Percentiles rank a stretch among this genome's conserved stretches.
Evolutionary conservation across 768 basidiomycete species (phyloP).

Genomic region (Leucocoprinus birnbaumii): DNA sequence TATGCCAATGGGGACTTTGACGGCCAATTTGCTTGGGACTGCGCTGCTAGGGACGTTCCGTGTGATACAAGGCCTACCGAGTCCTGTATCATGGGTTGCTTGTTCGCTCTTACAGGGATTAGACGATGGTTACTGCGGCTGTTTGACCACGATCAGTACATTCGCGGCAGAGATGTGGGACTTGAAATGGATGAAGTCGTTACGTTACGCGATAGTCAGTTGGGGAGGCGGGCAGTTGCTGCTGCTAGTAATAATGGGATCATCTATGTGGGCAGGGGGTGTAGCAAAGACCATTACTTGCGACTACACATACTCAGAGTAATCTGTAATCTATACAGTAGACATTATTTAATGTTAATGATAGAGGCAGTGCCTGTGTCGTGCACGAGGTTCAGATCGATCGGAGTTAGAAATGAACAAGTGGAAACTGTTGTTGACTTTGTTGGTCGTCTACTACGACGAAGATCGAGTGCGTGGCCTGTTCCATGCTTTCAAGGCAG

Average conservation of each 20-base stretch:
- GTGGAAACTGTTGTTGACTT: constrained; percentile 4
- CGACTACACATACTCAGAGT: constrained; percentile 29
- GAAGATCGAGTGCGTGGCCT: constrained; percentile 16
- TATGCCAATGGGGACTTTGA: constrained; percentile 78
- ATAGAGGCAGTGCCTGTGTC: not conserved
- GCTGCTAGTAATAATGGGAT: constrained; percentile 70
- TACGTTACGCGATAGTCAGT: constrained; percentile 67
- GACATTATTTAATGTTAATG: constrained; percentile 5
- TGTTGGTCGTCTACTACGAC: not conserved
- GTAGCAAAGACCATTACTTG: constrained; percentile 47
- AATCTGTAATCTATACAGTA: no score
- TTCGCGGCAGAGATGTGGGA: constrained; percentile 79
- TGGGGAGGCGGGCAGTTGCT: constrained; percentile 68
- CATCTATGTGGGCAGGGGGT: constrained; percentile 49
- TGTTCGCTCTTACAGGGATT: constrained; percentile 82
- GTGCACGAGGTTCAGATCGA: constrained; percentile 16
- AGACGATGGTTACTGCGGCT: constrained; percentile 91
- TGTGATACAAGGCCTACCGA: constrained; percentile 57
- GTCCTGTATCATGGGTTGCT: constrained; percentile 43
- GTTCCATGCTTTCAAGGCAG: constrained; percentile 37
- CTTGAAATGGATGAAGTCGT: constrained; percentile 54
- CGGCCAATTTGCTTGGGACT: constrained; percentile 76
- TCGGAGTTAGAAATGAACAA: constrained; percentile 19
- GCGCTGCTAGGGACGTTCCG: constrained; percentile 75
- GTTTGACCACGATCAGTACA: constrained; percentile 91